Percentiles rank a stretch among this genome's conserved stretches.
These are phyloP conservation scores for Planoprotostelium fungivorum DNA, from an alignment of 78 protist genomes.

Conservation along the genomic window DNA sequence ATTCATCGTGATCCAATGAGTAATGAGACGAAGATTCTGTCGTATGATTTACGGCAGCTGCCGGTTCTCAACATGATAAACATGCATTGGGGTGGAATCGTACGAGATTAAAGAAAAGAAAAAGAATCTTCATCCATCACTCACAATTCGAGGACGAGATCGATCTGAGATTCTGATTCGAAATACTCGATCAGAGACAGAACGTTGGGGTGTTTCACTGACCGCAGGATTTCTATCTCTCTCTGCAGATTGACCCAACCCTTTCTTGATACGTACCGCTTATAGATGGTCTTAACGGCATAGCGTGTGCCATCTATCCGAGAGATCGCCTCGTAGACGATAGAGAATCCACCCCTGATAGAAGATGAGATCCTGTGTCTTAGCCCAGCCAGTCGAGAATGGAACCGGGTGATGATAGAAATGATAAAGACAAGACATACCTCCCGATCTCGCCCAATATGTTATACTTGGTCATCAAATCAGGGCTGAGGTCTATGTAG, in stretches of 20 bases:
- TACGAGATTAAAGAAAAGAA: too few species aligned
- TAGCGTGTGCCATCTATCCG: conserved; percentile 18
- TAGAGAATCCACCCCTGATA: conserved; percentile 61
- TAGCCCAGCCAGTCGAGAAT: too few species aligned
- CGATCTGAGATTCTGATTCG: conserved; percentile 29
- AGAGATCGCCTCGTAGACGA: conserved; percentile 57
- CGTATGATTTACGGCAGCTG: too few species aligned
- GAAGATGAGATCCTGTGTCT: too few species aligned
- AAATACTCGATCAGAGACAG: conserved; percentile 55
- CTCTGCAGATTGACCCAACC: conserved; percentile 47
- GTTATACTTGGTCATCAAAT: neutral
- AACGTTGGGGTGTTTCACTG: conserved; percentile 61
- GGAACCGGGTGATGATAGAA: too few species aligned
- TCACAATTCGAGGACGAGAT: conserved; percentile 65
- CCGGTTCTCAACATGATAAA: too few species aligned
- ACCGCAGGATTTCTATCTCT: conserved; percentile 68
- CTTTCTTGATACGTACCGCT: conserved; percentile 57
- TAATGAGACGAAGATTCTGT: too few species aligned
- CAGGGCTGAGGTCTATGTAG: neutral
- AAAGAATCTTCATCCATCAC: too few species aligned
- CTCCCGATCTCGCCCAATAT: neutral
- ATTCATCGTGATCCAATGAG: neutral
- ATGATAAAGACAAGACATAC: neutral
- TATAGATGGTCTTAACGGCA: conserved; percentile 59
- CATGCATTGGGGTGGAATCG: too few species aligned